Evolutionary conservation across 495 filamentous ascomycete genomes (phyloP).

Genomic region (Pseudevernia furfuracea): DNA sequence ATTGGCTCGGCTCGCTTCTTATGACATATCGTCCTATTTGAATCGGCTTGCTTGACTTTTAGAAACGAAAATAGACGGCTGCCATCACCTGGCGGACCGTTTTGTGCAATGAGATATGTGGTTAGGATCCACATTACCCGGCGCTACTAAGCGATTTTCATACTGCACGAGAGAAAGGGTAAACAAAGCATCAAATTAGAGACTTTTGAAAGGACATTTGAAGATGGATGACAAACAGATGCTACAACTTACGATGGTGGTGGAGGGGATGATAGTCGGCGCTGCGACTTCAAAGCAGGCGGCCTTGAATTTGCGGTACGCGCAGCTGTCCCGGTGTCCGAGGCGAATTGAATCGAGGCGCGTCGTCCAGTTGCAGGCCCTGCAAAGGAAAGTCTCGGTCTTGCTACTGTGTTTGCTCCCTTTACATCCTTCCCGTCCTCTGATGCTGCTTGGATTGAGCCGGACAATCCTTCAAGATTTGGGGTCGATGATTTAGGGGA

Average conservation of each 20-base stretch:
- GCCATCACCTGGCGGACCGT: not conserved
- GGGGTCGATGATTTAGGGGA: conserved; percentile 1
- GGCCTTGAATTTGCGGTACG: conserved; percentile 9
- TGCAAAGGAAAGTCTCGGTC: conserved; percentile 18
- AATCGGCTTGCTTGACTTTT: not conserved
- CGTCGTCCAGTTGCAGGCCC: conserved; percentile 14
- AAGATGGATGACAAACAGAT: not conserved
- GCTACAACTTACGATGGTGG: conserved; percentile 28
- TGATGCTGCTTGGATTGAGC: conserved; percentile 1
- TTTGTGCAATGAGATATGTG: not conserved
- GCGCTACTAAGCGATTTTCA: not conserved
- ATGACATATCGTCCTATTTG: not conserved
- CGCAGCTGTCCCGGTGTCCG: not conserved
- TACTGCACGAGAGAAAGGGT: not conserved
- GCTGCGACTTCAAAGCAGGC: conserved; percentile 12
- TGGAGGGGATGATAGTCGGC: conserved; percentile 28
- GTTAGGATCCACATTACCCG: not conserved
- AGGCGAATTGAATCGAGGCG: conserved; percentile 24
- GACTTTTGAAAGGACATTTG: too few species aligned
- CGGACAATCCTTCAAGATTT: not conserved
- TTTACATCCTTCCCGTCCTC: conserved; percentile 5
- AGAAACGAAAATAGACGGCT: not conserved
- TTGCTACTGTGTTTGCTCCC: conserved; percentile 17
- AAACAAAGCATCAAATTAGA: not conserved
- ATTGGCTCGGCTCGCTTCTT: not conserved